A percentile compares a stretch with the other conserved stretches of the same genome.
phyloP scores from a whole-genome alignment of 306 rosid genomes.

The Medicago ruthenica region DNA sequence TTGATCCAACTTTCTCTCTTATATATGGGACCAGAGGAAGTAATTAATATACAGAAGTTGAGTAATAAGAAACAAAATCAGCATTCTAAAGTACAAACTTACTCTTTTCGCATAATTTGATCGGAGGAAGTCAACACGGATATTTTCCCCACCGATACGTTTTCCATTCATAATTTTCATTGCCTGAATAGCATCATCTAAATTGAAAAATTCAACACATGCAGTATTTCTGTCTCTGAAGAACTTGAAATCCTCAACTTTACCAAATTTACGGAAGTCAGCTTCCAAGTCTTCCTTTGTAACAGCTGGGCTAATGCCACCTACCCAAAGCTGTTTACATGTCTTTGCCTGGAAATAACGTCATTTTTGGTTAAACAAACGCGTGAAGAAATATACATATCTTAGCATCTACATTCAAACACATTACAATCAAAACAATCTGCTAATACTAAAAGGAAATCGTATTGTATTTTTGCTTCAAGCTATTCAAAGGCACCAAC shows the following conservation, averaged over 20 bases:
- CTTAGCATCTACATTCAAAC: background rate
- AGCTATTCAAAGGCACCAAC: background rate
- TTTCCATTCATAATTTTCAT: slow-evolving; percentile 90
- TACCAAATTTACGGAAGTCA: slow-evolving; percentile 84
- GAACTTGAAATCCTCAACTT: slow-evolving; percentile 85
- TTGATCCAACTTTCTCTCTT: no score
- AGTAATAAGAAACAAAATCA: slow-evolving; percentile 18
- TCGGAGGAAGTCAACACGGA: slow-evolving; percentile 92
- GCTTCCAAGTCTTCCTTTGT: slow-evolving; percentile 84
- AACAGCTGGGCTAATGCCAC: slow-evolving; percentile 87
- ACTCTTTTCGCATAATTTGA: slow-evolving; percentile 78
- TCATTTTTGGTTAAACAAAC: slow-evolving; percentile 36
- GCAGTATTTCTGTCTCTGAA: slow-evolving; percentile 89
- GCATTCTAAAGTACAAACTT: slow-evolving; percentile 43
- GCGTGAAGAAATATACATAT: background rate
- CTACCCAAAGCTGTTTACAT: slow-evolving; percentile 89
- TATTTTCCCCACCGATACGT: slow-evolving; percentile 85
- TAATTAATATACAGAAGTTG: background rate
- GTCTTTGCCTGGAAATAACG: slow-evolving; percentile 80
- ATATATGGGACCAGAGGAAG: no score
- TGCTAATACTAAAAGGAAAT: background rate
- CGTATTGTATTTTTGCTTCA: background rate
- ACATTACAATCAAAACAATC: slow-evolving; percentile 7
- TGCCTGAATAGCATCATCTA: slow-evolving; percentile 91
- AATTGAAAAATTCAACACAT: slow-evolving; percentile 76